Percentiles rank a stretch among this genome's conserved stretches.
Conservation (phyloP, 768 basidiomycete species). For the Pholiota conissans region DNA sequence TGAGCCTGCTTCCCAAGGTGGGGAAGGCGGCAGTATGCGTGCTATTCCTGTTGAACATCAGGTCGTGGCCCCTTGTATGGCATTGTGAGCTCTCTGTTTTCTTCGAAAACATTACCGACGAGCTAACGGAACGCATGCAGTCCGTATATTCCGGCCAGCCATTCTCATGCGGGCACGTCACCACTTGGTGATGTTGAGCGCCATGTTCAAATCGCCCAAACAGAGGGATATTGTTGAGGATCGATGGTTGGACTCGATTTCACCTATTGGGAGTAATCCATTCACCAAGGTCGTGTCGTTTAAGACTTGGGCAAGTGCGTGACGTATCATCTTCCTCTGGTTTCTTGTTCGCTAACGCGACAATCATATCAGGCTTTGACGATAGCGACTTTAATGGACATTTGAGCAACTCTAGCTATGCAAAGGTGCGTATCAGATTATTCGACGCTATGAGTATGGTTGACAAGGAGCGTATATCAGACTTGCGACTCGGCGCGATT, state of each 20-base stretch:
- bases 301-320: slow-evolving; percentile 58
- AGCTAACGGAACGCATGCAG: slow-evolving; percentile 17
- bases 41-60: slow-evolving; percentile 56
- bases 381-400: slow-evolving; percentile 76
- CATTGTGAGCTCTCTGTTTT: slow-evolving; percentile 49
- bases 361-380: slow-evolving; percentile 49
- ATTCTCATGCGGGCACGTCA: slow-evolving; percentile 33
- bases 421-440: slow-evolving; percentile 63
- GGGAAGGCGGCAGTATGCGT: slow-evolving; percentile 44
- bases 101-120: neutral
- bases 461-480: no score
- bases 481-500: slow-evolving; percentile 35
- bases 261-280: slow-evolving; percentile 58
- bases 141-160: slow-evolving; percentile 55
- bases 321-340: neutral
- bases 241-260: slow-evolving; percentile 46
- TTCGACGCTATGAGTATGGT: no score
- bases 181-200: slow-evolving; percentile 30
- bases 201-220: slow-evolving; percentile 36
- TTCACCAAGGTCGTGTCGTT: slow-evolving; percentile 43
- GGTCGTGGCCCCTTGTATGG: slow-evolving; percentile 68
- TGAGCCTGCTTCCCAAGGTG: slow-evolving; percentile 14
- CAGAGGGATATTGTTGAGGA: slow-evolving; percentile 32
- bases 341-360: neutral
- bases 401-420: slow-evolving; percentile 80